Evolutionary conservation across 352 stramenopile species (phyloP), one percentile per base, ranked within the genome.

Genomic region (Pythium volutum): DNA sequence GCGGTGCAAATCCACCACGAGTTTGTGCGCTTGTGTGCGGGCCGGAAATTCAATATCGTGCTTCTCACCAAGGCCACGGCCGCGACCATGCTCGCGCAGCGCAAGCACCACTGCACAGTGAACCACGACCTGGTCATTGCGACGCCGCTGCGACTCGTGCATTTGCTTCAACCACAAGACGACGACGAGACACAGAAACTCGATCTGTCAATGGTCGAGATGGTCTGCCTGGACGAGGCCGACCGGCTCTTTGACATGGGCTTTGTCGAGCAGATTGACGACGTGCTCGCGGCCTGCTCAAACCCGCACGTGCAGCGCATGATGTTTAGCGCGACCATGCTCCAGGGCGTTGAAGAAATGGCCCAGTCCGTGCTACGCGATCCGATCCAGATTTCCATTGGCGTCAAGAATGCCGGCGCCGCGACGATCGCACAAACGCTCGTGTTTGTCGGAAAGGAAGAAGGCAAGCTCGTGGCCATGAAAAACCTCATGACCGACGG

Each of bases 281-380:
- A 96, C 45, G 93, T 99, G 62, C 89, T 99, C 31, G 84, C 86
- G 29, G 81, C 91, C 10, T 95, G 97, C 55, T 91, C 92, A 27
- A 63, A 92, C 51, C 77, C 80, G 33, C 84, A 86, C 23, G 68
- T 97, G 25, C 95, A 98, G 69, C 93, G 97, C 27, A 89, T 89
- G 34, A 89, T 99, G 66, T 99, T 99, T 74, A 98, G 89, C 55
- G 98, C 98, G 23, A 99, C 98, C 1, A 95, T 99, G 84, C 77
- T 95, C 22, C 75, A 92, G 65, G 88, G 91, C 14, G 95, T 99
- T 4, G 84, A 98, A 56, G 92, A 98, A 50, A 82, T 99, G 60
- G 95, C 97, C 15, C 86, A 98, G 71, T 97, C 85, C 4, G 91
- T 99, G 55, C 78, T 99, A 10, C 85, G 96, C 15, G 96, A 99